Evolutionary conservation across 139 green algal species (phyloP).

Genomic region (Chlamydomonas incerta): DNA sequence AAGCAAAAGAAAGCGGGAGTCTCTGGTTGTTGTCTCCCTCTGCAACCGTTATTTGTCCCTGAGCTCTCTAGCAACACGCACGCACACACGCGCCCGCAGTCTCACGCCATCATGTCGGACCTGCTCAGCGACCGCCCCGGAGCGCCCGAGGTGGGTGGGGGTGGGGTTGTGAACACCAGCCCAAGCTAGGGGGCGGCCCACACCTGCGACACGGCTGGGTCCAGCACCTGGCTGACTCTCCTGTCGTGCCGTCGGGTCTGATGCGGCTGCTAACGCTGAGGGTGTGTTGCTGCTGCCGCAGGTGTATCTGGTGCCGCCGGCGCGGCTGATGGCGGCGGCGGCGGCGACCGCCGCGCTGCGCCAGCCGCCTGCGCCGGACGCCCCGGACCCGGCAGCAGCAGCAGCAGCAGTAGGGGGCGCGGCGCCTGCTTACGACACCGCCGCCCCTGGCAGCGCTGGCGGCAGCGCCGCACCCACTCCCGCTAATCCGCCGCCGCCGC

Average conservation of each 20-base stretch:
- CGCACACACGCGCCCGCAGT: constrained; percentile 10
- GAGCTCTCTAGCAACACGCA: too few relatives aligned
- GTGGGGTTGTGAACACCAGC: not conserved
- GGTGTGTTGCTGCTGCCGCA: not conserved
- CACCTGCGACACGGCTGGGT: too few relatives aligned
- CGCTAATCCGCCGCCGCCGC: too few relatives aligned
- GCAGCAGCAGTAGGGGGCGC: not conserved
- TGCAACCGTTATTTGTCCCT: too few relatives aligned
- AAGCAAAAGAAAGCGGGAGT: too few relatives aligned
- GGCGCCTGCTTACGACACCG: too few relatives aligned
- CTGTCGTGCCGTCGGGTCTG: too few relatives aligned
- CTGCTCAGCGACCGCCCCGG: constrained; percentile 36
- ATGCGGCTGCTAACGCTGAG: not conserved
- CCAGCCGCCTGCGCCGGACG: not conserved
- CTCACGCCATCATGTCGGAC: constrained; percentile 36
- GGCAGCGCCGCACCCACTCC: too few relatives aligned
- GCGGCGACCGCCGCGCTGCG: not conserved
- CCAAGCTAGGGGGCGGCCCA: not conserved
- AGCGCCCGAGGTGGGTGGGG: constrained; percentile 12
- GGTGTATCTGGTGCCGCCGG: constrained; percentile 27
- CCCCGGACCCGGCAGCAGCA: not conserved
- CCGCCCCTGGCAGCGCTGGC: too few relatives aligned
- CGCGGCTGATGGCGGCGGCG: not conserved
- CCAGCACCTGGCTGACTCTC: too few relatives aligned
- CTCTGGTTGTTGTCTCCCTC: too few relatives aligned